Evolutionary conservation across 1,139 yeast species (phyloP).

Genomic region (Lodderomyces orthopsilosis): DNA sequence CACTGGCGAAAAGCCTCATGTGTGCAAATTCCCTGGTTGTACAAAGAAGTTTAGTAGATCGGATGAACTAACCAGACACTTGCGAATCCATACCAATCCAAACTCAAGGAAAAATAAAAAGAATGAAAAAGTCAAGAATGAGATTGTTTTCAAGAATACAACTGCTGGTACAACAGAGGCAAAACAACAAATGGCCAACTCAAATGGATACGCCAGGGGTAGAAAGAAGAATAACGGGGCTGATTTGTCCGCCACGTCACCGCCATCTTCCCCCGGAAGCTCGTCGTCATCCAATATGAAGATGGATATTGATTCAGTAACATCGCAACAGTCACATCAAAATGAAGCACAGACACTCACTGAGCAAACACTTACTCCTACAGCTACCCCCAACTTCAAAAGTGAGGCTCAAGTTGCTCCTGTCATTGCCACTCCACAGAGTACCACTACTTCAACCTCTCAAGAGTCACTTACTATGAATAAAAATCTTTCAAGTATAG

Average conservation of each 20-base stretch:
- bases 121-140: constrained; percentile 9
- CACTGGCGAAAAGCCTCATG: constrained; percentile 94
- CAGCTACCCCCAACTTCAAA: constrained; percentile 5
- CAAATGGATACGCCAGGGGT: constrained; percentile 1
- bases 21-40: constrained; percentile 86
- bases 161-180: not conserved
- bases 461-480: constrained; percentile 7
- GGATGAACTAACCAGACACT: constrained; percentile 88
- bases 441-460: not conserved
- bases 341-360: not conserved
- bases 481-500: constrained; percentile 44
- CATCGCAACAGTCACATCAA: not conserved
- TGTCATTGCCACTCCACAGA: not conserved
- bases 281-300: constrained; percentile 2
- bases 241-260: constrained; percentile 1
- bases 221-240: not conserved
- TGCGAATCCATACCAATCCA: constrained; percentile 83
- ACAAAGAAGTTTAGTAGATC: constrained; percentile 79
- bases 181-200: not conserved
- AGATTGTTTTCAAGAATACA: constrained; percentile 3
- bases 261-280: constrained; percentile 1
- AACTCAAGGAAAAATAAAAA: constrained; percentile 57
- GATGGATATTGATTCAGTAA: not conserved
- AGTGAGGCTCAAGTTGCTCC: not conserved
- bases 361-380: constrained; percentile 3